A percentile compares a stretch with the other conserved stretches of the same genome.
phyloP scores from a whole-genome alignment of 352 stramenopile genomes.

The Discostella stelligera region DNA sequence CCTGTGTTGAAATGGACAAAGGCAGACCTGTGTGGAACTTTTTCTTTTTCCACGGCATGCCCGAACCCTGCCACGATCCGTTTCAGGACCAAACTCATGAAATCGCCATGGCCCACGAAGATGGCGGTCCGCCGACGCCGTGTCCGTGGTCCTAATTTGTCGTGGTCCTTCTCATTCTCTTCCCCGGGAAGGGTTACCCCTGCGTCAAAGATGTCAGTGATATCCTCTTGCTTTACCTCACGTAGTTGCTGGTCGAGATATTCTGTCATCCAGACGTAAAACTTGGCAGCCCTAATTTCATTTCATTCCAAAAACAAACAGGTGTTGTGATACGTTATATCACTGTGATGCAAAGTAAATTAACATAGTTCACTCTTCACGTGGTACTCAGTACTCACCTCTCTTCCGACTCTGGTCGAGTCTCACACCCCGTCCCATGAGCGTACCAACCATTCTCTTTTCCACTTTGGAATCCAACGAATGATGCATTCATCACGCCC shows the following conservation, averaged over 20 bases:
- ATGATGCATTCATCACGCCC: slow-evolving; percentile 23
- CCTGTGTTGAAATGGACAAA: slow-evolving; percentile 78
- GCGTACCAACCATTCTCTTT: slow-evolving; percentile 61
- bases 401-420: slow-evolving; percentile 54
- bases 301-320: neutral
- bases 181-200: slow-evolving; percentile 61
- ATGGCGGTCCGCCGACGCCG: slow-evolving; percentile 55
- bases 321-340: neutral
- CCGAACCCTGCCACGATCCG: slow-evolving; percentile 69
- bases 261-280: slow-evolving; percentile 72
- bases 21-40: slow-evolving; percentile 57
- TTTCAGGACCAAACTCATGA: slow-evolving; percentile 73
- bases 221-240: slow-evolving; percentile 25
- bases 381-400: slow-evolving; percentile 16
- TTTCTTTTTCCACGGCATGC: slow-evolving; percentile 57
- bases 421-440: slow-evolving; percentile 60
- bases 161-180: slow-evolving; percentile 59
- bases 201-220: slow-evolving; percentile 69
- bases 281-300: slow-evolving; percentile 47
- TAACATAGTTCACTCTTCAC: slow-evolving; percentile 3
- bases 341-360: neutral
- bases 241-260: slow-evolving; percentile 62
- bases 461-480: slow-evolving; percentile 43
- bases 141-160: slow-evolving; percentile 36
- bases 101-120: slow-evolving; percentile 72